Evolutionary conservation across 2,329 filamentous ascomycete genomes (phyloP), one percentile per base, ranked within the genome.

Genomic region (Pseudocercospora cruenta): DNA sequence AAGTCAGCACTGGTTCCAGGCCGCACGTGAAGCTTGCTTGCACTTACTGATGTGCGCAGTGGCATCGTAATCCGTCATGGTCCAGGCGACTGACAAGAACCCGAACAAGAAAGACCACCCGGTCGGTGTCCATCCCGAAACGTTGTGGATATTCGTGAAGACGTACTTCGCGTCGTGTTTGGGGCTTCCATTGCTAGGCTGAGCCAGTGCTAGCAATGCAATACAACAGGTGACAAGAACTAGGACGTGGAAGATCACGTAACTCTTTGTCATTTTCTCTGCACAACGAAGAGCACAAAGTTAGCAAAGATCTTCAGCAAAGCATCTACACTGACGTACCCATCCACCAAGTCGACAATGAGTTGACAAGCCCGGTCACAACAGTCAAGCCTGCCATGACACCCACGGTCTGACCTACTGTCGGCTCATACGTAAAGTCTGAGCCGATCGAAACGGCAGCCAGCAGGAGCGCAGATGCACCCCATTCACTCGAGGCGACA

Each of bases 31-130:
- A 33, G 9, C 3, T 36, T 36, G 33, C 8, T 14, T 14, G 33
- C 33, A 36, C 33, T 36, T 14, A 36, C 33, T 57, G 70, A 81
- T 79, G 16, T 80, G 79, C 0, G 80, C 80, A 6, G 80, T 80
- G 57, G 80, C 80, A 72, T 82, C 84, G 72, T 85, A 85, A 70
- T 85, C 82, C 3, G 85, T 87, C 85, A 88, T 87, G 62, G 85
- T 87, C 86, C 86, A 88, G 21, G 82, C 82, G 43, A 86, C 86
- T 1, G 83, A 85, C 26, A 88, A 77, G 72, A 87, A 87, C n/a
- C 86, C 86, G 66, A 88, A 87, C n/a, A 87, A 72, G 73, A 86
- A 87, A 2, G 83, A 84, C 74, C 84, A 87, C 22, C 85, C 85
- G 2, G 80, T 76, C 0, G 85, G 85, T 0, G 71, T 78, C 86